phyloP scores from a whole-genome alignment of 2,329 filamentous ascomycete species.

The Aspergillus sp. region DNA sequence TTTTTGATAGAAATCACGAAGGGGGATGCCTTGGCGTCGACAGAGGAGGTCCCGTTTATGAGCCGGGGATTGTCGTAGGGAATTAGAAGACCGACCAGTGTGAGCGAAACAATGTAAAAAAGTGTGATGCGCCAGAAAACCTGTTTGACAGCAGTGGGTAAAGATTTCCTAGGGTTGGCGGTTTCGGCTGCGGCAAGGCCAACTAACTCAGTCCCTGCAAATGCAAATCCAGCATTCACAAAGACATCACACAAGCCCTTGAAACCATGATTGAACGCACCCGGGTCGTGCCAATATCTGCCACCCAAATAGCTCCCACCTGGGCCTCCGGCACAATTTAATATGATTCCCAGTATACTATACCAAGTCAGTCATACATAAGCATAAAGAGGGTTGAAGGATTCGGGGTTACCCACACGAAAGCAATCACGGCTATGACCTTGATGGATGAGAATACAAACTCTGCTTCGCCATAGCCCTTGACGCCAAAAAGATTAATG shows the following conservation, averaged over 20 bases:
- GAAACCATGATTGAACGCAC: constrained; percentile 70
- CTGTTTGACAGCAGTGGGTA: constrained; percentile 86
- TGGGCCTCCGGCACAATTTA: constrained; percentile 78
- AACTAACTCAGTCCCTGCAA: constrained; percentile 62
- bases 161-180: constrained; percentile 62
- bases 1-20: constrained; percentile 92
- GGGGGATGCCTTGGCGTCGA: constrained; percentile 74
- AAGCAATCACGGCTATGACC: constrained; percentile 79
- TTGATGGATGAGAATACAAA: constrained; percentile 87
- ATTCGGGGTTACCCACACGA: constrained; percentile 62
- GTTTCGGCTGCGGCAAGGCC: constrained; percentile 62
- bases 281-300: constrained; percentile 72
- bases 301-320: constrained; percentile 76
- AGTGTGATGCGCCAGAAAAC: constrained; percentile 92
- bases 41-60: constrained; percentile 56
- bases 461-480: constrained; percentile 85
- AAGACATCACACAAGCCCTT: constrained; percentile 65
- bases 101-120: constrained; percentile 84
- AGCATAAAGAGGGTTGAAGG: neutral
- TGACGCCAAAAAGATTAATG: constrained; percentile 88
- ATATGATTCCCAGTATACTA: constrained; percentile 78
- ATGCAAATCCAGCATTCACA: constrained; percentile 63
- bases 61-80: constrained; percentile 68
- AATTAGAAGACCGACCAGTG: constrained; percentile 78
- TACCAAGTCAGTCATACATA: constrained; percentile 16